Evolutionary conservation across 2,329 filamentous ascomycete genomes (phyloP).

Genomic region (Cyclaneusma minus): DNA sequence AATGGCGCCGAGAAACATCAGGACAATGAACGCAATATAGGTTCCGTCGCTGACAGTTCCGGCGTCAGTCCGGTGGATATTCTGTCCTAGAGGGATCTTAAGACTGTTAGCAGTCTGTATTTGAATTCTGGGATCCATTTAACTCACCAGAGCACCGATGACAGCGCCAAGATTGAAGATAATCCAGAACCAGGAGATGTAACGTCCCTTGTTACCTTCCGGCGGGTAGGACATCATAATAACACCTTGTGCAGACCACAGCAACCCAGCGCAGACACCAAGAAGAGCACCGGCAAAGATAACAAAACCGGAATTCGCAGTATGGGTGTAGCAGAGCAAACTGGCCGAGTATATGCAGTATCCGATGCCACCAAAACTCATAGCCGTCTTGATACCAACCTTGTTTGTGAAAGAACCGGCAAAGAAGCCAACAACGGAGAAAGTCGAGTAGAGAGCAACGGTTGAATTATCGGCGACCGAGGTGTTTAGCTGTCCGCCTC

Average conservation of each 20-base stretch:
- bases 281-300: conserved; percentile 64
- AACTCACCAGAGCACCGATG: conserved; percentile 51
- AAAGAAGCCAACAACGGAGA: conserved; percentile 48
- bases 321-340: conserved; percentile 32
- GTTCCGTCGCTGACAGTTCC: conserved; percentile 55
- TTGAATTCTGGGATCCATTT: conserved; percentile 1
- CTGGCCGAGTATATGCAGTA: conserved; percentile 62
- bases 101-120: conserved; percentile 2
- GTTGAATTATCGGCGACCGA: too few species aligned
- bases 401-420: conserved; percentile 67
- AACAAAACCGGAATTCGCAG: conserved; percentile 38
- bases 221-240: conserved; percentile 84
- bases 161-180: conserved; percentile 90
- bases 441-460: conserved; percentile 32
- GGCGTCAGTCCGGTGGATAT: conserved; percentile 39
- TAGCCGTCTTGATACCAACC: conserved; percentile 51
- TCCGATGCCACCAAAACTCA: conserved; percentile 59
- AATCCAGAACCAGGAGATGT: conserved; percentile 86
- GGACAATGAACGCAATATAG: conserved; percentile 78
- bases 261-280: conserved; percentile 62
- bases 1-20: conserved; percentile 58
- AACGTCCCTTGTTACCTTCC: conserved; percentile 70
- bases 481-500: conserved; percentile 40
- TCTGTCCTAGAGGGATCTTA: conserved; percentile 57
- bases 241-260: conserved; percentile 72